Base-by-base conservation (phyloP, 2,329 filamentous ascomycete species). In the Penicillium griseofulvum region DNA sequence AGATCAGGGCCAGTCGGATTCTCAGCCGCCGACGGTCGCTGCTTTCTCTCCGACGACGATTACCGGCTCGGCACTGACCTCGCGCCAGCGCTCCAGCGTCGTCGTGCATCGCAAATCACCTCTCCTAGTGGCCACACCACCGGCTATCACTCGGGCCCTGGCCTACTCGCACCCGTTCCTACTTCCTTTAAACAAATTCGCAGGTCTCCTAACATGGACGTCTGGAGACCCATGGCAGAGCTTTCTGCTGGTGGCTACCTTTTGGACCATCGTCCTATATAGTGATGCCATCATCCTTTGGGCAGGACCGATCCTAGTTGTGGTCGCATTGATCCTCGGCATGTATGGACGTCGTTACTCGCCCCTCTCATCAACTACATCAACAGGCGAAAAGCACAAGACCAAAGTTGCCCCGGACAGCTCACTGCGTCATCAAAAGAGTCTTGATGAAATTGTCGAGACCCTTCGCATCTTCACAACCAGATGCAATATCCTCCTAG, bases 31-130 rank as follows among this genome's bases (percentile, higher is more conserved):
- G 44, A 97, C 93, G 43, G 86, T 89, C 70, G 94, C 94, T 61
- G 84, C 90, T 67, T 99, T 99, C 78, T 94, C 93, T 5, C 92
- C 94, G 31, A 83, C 87, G 22, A 90, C 88, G 22, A 83, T 92
- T 63, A 87, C 86, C 42, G 84, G 87, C 54, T 83, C 83, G 36
- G 82, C 86, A 5, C 80, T 87, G 44, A 83, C 86, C 36, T 85
- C 86, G 39, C 88, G 89, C 68, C 88, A 93, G 59, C 86, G 90
- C 43, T 95, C 91, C 17, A 95, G 91, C 54, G 92, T 99, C 65
- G 86, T 97, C 64, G 92, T 99, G 19, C 92, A 97, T 74, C 93
- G 96, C 73, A 99, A 97, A 76, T 96, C 91, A 16, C 94, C 94
- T 11, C 77, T 99, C 43, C 82, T 99, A 17, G 87, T 96, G 56